Evolutionary conservation across 352 stramenopile species (phyloP).

Genomic region (Peronospora belbahrii): DNA sequence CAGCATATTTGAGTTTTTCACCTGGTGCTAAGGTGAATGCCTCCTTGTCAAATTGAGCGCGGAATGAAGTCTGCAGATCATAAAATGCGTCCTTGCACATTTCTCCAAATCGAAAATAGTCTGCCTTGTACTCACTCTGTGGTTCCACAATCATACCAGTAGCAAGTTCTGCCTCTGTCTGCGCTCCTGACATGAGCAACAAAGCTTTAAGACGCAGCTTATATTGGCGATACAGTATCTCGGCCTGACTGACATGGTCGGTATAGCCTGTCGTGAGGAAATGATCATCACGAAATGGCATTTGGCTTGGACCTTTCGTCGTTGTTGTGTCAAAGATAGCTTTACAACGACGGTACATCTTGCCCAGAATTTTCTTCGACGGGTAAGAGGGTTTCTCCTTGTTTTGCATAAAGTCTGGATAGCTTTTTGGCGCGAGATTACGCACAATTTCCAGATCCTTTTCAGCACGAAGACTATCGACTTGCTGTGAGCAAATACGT

Average conservation of each 20-base stretch:
- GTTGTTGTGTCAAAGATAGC: constrained; percentile 41
- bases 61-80: constrained; percentile 36
- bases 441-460: constrained; percentile 49
- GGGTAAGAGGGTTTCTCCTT: constrained; percentile 50
- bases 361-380: constrained; percentile 64
- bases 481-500: constrained; percentile 60
- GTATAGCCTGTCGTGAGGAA: constrained; percentile 50
- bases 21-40: constrained; percentile 8
- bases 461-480: constrained; percentile 56
- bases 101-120: constrained; percentile 77
- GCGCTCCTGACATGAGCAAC: constrained; percentile 54
- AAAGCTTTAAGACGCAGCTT: constrained; percentile 44
- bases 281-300: constrained; percentile 39
- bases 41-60: constrained; percentile 35
- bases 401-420: constrained; percentile 82
- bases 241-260: constrained; percentile 31
- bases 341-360: constrained; percentile 64
- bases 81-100: constrained; percentile 64
- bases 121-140: constrained; percentile 45
- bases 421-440: constrained; percentile 40
- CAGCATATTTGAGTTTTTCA: constrained; percentile 37
- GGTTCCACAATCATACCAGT: constrained; percentile 69
- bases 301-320: constrained; percentile 24
- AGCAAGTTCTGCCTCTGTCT: constrained; percentile 54
- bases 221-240: constrained; percentile 57